Evolutionary conservation across 2,329 filamentous ascomycete genomes (phyloP).

Genomic region (Pseudovirgaria hyperparasitica): DNA sequence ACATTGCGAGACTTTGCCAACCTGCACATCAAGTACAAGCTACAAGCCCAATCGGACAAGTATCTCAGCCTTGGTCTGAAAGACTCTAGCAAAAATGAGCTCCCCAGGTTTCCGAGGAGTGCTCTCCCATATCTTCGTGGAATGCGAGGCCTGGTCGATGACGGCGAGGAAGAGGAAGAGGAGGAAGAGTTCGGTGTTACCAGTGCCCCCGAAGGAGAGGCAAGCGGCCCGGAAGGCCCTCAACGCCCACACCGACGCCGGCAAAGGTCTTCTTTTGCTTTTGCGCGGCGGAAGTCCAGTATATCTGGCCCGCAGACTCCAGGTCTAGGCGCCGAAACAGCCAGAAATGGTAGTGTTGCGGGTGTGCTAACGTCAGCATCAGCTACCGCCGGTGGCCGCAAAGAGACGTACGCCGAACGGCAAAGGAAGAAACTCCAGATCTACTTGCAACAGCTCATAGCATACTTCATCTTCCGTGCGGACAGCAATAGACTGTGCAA

Average conservation of each 20-base stretch:
- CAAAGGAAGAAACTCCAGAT: constrained; percentile 78
- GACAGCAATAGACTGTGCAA: constrained; percentile 94
- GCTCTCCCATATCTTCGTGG: constrained; percentile 83
- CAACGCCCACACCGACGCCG: constrained; percentile 39
- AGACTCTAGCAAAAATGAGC: constrained; percentile 54
- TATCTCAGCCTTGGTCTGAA: constrained; percentile 54
- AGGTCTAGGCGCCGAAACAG: constrained; percentile 12
- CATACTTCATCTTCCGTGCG: constrained; percentile 90
- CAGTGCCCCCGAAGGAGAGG: constrained; percentile 50
- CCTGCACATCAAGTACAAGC: constrained; percentile 84
- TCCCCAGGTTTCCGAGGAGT: constrained; percentile 80
- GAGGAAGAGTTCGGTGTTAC: constrained; percentile 51
- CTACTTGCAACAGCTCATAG: constrained; percentile 87
- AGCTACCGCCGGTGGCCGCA: constrained; percentile 24
- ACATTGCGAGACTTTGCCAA: constrained; percentile 85
- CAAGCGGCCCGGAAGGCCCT: constrained; percentile 53
- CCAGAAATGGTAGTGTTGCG: constrained; percentile 26
- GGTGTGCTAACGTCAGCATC: constrained; percentile 20
- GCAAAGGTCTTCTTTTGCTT: constrained; percentile 42
- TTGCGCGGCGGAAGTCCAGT: constrained; percentile 48
- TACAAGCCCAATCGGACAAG: constrained; percentile 72
- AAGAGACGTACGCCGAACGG: constrained; percentile 56
- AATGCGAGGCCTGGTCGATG: constrained; percentile 51
- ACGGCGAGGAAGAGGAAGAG: constrained; percentile 59
- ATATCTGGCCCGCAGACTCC: constrained; percentile 20